phyloP scores from a whole-genome alignment of 805 yeast species.

The Wickerhamiella dianesei region DNA sequence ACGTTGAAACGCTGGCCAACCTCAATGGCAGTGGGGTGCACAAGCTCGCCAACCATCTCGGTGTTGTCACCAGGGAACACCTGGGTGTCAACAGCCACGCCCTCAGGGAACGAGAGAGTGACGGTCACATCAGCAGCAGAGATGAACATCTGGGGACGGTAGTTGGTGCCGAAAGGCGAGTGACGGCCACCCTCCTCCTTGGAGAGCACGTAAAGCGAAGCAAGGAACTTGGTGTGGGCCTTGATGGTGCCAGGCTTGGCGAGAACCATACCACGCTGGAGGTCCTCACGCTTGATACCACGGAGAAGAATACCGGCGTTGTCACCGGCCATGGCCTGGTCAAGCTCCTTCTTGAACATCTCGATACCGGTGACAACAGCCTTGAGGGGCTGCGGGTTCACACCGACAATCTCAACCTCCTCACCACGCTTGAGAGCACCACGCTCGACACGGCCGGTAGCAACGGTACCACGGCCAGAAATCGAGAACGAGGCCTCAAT shows the following conservation, averaged over 20 bases:
- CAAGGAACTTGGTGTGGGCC: constrained; percentile 87
- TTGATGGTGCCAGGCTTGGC: constrained; percentile 85
- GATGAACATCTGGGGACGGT: constrained; percentile 94
- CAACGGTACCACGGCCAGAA: constrained; percentile 99
- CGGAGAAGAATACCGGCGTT: constrained; percentile 95
- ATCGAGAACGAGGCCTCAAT: constrained; percentile 95
- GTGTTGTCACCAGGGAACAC: constrained; percentile 97
- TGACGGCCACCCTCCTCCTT: constrained; percentile 99
- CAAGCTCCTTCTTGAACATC: constrained; percentile 98
- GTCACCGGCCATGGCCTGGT: constrained; percentile 97
- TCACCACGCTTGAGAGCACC: constrained; percentile 96
- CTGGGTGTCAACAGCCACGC: constrained; percentile 74
- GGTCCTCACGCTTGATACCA: constrained; percentile 96
- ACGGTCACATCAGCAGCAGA: constrained; percentile 95
- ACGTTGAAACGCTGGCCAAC: constrained; percentile 96
- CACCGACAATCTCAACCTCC: constrained; percentile 94
- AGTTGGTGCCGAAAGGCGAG: constrained; percentile 91
- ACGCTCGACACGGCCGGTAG: constrained; percentile 98
- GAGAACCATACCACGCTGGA: constrained; percentile 93
- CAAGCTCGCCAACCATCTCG: constrained; percentile 85
- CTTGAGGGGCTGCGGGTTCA: constrained; percentile 73
- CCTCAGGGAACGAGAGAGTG: constrained; percentile 75
- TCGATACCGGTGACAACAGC: constrained; percentile 96
- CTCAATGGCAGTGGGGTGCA: constrained; percentile 87
- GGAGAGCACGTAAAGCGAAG: constrained; percentile 82